phyloP scores from a whole-genome alignment of 345 rosid species.

The Arabidopsis thaliana region DNA sequence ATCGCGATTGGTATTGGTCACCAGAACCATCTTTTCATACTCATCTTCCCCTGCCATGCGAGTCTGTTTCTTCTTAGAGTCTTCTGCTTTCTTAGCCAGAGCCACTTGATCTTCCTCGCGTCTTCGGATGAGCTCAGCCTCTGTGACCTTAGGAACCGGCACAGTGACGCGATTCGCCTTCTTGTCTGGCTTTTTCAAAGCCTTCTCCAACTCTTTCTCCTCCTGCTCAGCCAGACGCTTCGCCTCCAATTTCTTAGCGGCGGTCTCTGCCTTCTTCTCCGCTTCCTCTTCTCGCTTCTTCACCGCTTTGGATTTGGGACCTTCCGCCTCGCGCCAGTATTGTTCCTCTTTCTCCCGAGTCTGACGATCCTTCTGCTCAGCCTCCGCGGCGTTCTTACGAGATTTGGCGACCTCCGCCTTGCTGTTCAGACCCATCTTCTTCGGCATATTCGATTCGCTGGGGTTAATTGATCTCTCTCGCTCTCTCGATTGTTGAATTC shows the following conservation, averaged over 20 bases:
- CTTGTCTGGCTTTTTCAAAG: conserved; percentile 78
- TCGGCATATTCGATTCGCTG: conserved; percentile 69
- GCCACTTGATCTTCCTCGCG: conserved; percentile 81
- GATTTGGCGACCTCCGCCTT: conserved; percentile 92
- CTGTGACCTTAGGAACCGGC: conserved; percentile 90
- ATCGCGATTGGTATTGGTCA: conserved; percentile 84
- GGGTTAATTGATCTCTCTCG: conserved; percentile 22
- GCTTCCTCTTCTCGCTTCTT: conserved; percentile 94
- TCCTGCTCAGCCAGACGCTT: conserved; percentile 79
- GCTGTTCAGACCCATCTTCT: conserved; percentile 95
- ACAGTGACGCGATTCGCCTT: conserved; percentile 74
- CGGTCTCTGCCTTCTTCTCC: conserved; percentile 82
- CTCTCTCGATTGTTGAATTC: conserved; percentile 6
- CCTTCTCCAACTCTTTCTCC: conserved; percentile 78
- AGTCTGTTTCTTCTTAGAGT: conserved; percentile 61
- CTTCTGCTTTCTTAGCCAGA: conserved; percentile 73
- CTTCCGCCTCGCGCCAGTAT: conserved; percentile 98
- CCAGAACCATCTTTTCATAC: conserved; percentile 82
- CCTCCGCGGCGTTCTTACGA: conserved; percentile 72
- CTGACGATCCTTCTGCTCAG: conserved; percentile 82
- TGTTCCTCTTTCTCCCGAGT: conserved; percentile 77
- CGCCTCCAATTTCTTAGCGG: conserved; percentile 73
- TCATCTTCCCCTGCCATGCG: conserved; percentile 89
- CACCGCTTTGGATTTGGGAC: conserved; percentile 73
- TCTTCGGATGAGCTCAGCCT: conserved; percentile 61